Evolutionary conservation across 2,329 filamentous ascomycete species (phyloP), one percentile per base, ranked within the genome.

Genomic region (Lasiodiplodia theobromae): DNA sequence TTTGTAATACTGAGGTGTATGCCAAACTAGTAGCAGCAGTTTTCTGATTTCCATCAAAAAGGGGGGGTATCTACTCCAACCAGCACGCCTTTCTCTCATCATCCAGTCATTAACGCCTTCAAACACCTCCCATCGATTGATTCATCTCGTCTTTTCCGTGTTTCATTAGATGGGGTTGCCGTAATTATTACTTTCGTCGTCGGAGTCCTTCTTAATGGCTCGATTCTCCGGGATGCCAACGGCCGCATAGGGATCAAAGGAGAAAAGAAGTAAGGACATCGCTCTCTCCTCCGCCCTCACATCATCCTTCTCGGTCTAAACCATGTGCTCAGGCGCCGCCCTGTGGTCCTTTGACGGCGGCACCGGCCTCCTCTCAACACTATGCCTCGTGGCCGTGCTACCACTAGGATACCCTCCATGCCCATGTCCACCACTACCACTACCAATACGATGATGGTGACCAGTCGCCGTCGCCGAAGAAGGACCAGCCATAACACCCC

Each of bases 341-440:
- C 14, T 28, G 23, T 8, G 21, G n/a, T 68, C 47, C 49, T 65
- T 68, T 11, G 57, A 38, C 25, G 57, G 57, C 47, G 67, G 67
- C 2, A 79, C 71, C 7, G 77, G 77, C 69, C 76, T 73, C 68
- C 77, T 72, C 18, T 74, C 73, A 60, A 78, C 72, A 16, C 74
- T 72, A 57, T 76, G 72, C 31, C 72, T 70, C 44, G 58, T 56
- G 21, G 34, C 70, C 64, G 34, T 63, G 44, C 51, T 66, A 11
- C 28, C 60, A 11, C 4, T 53, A 1, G 67, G 23, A 31, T 67
- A 62, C 25, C 2, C 25, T 1, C 54, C 47, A 23, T 65, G 31
- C 2, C 31, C 31, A 23, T 65, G 31, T 10, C 31, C 31, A 34
- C 8, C 31, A 34, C 31, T 34, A 34, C 31, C 31, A 23, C 14